phyloP scores from a whole-genome alignment of 306 rosid species.

The Glycyrrhiza uralensis region DNA sequence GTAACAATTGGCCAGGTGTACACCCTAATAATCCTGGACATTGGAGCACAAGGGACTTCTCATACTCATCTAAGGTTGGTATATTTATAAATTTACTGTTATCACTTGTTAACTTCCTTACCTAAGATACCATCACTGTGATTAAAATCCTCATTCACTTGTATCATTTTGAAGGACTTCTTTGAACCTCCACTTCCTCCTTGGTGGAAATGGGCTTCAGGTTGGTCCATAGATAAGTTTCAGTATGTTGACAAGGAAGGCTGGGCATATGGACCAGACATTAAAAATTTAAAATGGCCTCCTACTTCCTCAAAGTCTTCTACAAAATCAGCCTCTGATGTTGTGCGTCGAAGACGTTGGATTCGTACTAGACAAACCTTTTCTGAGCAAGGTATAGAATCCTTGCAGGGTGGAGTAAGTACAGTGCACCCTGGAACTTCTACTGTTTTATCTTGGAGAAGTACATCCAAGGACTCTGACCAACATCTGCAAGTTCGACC shows the following conservation, averaged over 20 bases:
- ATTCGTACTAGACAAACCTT: slow-evolving; percentile 53
- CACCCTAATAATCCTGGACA: slow-evolving; percentile 51
- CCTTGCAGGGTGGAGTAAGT: slow-evolving; percentile 39
- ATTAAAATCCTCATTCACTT: slow-evolving; percentile 19
- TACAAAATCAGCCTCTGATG: slow-evolving; percentile 52
- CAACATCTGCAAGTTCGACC: slow-evolving; percentile 75
- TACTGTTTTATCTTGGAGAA: slow-evolving; percentile 75
- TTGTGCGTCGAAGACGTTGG: slow-evolving; percentile 75
- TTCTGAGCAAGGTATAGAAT: slow-evolving; percentile 35
- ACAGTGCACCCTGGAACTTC: slow-evolving; percentile 68
- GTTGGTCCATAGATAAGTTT: slow-evolving; percentile 68
- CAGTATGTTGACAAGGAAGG: slow-evolving; percentile 78
- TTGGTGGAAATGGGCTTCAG: slow-evolving; percentile 75
- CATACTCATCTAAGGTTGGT: slow-evolving; percentile 61
- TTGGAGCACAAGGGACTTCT: slow-evolving; percentile 69
- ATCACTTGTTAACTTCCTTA: not conserved
- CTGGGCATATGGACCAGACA: slow-evolving; percentile 75
- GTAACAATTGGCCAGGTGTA: slow-evolving; percentile 44
- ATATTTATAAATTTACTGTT: not conserved
- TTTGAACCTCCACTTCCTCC: slow-evolving; percentile 80
- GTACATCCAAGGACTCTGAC: slow-evolving; percentile 67
- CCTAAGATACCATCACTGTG: not conserved
- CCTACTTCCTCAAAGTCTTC: slow-evolving; percentile 59
- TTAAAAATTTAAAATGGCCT: slow-evolving; percentile 58
- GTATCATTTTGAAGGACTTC: slow-evolving; percentile 61